Evolutionary conservation across 2,329 filamentous ascomycete genomes (phyloP), one percentile per base, ranked within the genome.

Genomic region (Claviceps digitariae): DNA sequence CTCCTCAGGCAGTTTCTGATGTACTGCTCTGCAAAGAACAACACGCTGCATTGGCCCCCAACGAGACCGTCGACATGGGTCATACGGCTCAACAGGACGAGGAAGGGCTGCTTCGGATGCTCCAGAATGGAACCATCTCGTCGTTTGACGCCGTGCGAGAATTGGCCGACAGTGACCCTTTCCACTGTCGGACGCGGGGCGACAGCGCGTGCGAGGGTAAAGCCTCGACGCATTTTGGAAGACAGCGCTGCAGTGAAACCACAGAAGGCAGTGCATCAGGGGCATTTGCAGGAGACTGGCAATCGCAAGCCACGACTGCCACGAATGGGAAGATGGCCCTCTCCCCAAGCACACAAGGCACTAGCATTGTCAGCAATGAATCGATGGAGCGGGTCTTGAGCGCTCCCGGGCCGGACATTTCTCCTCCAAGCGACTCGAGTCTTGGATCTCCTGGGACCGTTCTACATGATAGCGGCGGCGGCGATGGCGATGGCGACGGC

Each of bases 331-430:
- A 81, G 66, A 76, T 82, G 75, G 79, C 81, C 3, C 67, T 83
- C 38, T 83, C 81, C 25, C 81, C 81, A 2, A 83, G 80, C 62
- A 84, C 81, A 2, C 74, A 81, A 61, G 81, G 80, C 41, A 84
- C 81, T 20, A 84, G 81, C 64, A 79, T 84, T 57, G 75, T 81
- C 58, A 83, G 80, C 65, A 73, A 74, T 52, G 78, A 81, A 45
- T 81, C 78, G 8, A 61, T 74, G 52, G 79, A 81, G 48, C 73
- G 72, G 20, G 71, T 72, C 3, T 63, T 67, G 40, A 73, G 72
- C 57, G 67, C 75, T 21, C 72, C 72, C 0, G 64, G 62, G 12
- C 59, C 66, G 55, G 69, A 69, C 23, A 63, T 73, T 27, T 70
- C 71, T 2, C 67, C 67, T 3, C 66, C 71, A 7, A 65, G 63